Percentiles rank a stretch among this genome's conserved stretches.
These are phyloP conservation scores for Cyclotella kingstonii DNA, from an alignment of 108 stramenopile genomes.

Conservation along the genomic window DNA sequence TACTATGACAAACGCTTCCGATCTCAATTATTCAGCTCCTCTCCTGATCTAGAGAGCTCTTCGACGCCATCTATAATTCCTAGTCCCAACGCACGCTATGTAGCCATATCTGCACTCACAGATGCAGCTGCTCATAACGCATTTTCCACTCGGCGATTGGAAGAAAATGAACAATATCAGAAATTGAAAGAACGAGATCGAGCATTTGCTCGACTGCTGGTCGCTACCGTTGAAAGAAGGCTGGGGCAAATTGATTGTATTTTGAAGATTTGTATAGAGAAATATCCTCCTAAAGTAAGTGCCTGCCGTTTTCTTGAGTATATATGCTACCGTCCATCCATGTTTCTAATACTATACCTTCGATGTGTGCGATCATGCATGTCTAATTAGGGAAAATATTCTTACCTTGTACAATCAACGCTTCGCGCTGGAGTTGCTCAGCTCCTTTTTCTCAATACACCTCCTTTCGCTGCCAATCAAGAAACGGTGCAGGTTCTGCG, in stretches of 20 bases:
- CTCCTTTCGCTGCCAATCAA: constrained; percentile 63
- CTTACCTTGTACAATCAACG: constrained; percentile 43
- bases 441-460: constrained; percentile 63
- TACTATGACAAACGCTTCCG: too few relatives aligned
- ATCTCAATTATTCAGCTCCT: too few relatives aligned
- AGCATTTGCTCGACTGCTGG: constrained; percentile 64
- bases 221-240: constrained; percentile 70
- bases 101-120: too few relatives aligned
- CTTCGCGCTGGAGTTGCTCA: constrained; percentile 73
- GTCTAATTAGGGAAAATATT: constrained; percentile 35
- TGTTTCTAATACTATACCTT: too few relatives aligned
- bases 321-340: neutral
- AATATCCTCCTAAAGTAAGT: constrained; percentile 26
- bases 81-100: too few relatives aligned
- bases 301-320: neutral
- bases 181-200: constrained; percentile 59
- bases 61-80: too few relatives aligned
- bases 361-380: too few relatives aligned
- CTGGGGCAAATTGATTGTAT: constrained; percentile 74
- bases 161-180: constrained; percentile 44
- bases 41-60: too few relatives aligned
- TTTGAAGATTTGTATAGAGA: constrained; percentile 27
- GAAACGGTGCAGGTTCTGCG: constrained; percentile 79
- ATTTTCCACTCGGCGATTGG: constrained; percentile 55
- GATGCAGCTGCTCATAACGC: too few relatives aligned